phyloP scores from a whole-genome alignment of 768 basidiomycete genomes.

The Panus rudis region DNA sequence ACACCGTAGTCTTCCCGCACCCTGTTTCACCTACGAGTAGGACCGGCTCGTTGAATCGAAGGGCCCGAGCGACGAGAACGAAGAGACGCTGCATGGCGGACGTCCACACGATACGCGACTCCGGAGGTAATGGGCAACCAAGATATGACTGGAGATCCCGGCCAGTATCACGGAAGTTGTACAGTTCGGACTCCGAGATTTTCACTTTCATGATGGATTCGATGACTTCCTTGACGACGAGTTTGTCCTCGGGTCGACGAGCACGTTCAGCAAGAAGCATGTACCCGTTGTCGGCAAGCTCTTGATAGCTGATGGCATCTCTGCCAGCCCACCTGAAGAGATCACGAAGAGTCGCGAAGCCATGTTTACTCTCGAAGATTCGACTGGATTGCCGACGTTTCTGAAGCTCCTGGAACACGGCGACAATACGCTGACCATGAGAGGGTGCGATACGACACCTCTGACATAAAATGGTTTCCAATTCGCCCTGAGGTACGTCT shows the following conservation, averaged over 20 bases:
- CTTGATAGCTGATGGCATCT: constrained; percentile 83
- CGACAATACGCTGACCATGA: constrained; percentile 84
- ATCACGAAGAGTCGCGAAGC: constrained; percentile 94
- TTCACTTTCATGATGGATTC: constrained; percentile 83
- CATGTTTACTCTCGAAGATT: constrained; percentile 96
- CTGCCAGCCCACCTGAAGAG: constrained; percentile 95
- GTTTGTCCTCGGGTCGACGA: constrained; percentile 77
- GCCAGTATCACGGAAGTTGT: constrained; percentile 42
- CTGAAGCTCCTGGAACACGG: constrained; percentile 88
- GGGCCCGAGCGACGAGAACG: constrained; percentile 73
- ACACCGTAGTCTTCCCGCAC: constrained; percentile 95
- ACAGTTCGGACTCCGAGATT: constrained; percentile 68
- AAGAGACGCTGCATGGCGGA: constrained; percentile 88
- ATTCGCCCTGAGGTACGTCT: constrained; percentile 89
- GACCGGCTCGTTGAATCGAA: constrained; percentile 89
- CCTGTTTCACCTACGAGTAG: constrained; percentile 96
- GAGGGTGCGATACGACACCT: constrained; percentile 91
- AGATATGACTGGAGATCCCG: constrained; percentile 41
- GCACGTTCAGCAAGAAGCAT: constrained; percentile 95
- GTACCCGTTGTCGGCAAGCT: constrained; percentile 92
- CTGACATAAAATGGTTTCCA: constrained; percentile 91
- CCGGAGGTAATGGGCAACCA: constrained; percentile 45
- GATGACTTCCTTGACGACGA: constrained; percentile 86
- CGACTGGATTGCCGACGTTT: constrained; percentile 84
- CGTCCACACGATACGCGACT: constrained; percentile 77